phyloP scores from a whole-genome alignment of 2,329 filamentous ascomycete species.

The Exutisphaerella laricina region DNA sequence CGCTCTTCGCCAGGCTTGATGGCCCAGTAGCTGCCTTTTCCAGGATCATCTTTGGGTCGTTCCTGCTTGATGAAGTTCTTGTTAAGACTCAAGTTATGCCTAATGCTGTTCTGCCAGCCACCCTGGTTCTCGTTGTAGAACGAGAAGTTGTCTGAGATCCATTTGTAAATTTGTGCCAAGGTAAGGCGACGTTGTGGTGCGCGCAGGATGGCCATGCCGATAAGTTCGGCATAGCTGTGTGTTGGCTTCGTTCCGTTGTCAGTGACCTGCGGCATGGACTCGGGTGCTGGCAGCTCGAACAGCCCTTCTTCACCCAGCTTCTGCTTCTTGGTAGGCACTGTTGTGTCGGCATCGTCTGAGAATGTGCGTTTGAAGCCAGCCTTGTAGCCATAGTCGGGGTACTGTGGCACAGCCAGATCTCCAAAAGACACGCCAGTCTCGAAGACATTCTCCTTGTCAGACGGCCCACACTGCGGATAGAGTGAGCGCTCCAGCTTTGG shows the following conservation, averaged over 20 bases:
- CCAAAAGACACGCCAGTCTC: conserved; percentile 30
- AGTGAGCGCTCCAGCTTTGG: conserved; percentile 17
- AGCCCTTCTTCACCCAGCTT: conserved; percentile 51
- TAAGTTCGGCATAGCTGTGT: conserved; percentile 90
- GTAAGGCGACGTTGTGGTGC: conserved; percentile 79
- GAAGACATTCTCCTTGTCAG: conserved; percentile 24
- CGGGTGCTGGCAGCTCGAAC: conserved; percentile 58
- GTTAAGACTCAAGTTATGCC: conserved; percentile 94
- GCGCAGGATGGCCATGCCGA: conserved; percentile 92
- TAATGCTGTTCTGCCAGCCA: conserved; percentile 98
- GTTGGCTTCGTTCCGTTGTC: conserved; percentile 86
- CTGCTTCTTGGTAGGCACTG: conserved; percentile 56
- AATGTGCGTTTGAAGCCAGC: conserved; percentile 54
- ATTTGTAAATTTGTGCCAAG: conserved; percentile 94
- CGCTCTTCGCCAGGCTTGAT: conserved; percentile 86
- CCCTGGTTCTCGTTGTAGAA: conserved; percentile 81
- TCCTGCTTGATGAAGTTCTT: conserved; percentile 96
- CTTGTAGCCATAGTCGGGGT: conserved; percentile 42
- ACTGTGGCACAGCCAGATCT: conserved; percentile 35
- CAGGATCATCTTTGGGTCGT: conserved; percentile 91
- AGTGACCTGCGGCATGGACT: conserved; percentile 72
- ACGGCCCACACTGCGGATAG: conserved; percentile 12
- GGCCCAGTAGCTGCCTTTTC: conserved; percentile 96
- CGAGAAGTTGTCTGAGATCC: conserved; percentile 92
- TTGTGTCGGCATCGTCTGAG: conserved; percentile 63